Evolutionary conservation across 2,329 filamentous ascomycete genomes (phyloP), one percentile per base, ranked within the genome.

Genomic region (Dothistroma pini): DNA sequence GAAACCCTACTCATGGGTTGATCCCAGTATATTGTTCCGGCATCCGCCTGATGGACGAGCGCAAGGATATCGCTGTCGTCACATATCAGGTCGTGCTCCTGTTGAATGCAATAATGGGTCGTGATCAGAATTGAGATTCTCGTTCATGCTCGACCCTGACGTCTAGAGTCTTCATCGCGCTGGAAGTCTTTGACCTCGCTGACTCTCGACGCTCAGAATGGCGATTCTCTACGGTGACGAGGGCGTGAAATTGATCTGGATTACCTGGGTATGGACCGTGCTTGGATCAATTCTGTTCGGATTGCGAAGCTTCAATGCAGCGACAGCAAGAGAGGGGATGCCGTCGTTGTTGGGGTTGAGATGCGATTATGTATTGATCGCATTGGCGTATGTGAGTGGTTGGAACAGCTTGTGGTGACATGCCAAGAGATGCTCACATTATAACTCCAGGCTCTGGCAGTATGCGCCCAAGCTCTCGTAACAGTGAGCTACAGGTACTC

Each of bases 201-300:
- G 11, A 44, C 9, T 19, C 48, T 25, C 29, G 11, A 51, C 4
- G 38, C 14, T 44, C n/a, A 49, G 8, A 5, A 51, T 51, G 48
- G 29, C 48, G 21, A 51, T 63, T n/a, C 34, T 55, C 22, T 59
- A 64, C 47, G 60, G 62, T 38, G 31, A 51, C 10, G 55, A 55
- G 29, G 61, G 58, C 16, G 32, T 52, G 14, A 19, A 34, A 12
- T 31, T 65, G 12, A 56, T 63, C n/a, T 56, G 49, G 21, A 49
- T 65, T 5, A 65, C 61, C 12, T 65, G 63, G 63, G 58, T 61
- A 3, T 65, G 63, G 63, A 21, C 47, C 22, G 35, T 29, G 22
- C 55, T 65, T 19, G 63, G 53, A 16, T 55, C 56, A 11, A 49
- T 59, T 25, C 52, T 63, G 32, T 63, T 58, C 21, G 19, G 56